These are phyloP conservation scores for Lasiodiplodia citricola DNA, from an alignment of 2,329 filamentous ascomycete species.

Conservation along the genomic window DNA sequence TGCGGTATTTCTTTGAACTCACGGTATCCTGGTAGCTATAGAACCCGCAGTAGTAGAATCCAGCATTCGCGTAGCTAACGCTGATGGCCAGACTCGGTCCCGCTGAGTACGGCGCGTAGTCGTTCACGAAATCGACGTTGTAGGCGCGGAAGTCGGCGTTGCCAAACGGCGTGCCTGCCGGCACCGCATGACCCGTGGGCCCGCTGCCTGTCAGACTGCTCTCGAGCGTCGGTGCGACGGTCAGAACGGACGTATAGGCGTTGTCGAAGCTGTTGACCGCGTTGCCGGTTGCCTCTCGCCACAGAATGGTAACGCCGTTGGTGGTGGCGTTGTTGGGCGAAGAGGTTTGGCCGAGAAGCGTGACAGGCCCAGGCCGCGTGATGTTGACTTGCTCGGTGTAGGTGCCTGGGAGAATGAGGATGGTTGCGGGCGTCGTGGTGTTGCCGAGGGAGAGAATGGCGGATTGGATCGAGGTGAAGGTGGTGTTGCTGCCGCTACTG, in stretches of 20 bases:
- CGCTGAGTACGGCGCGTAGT: slow-evolving; percentile 57
- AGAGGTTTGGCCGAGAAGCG: slow-evolving; percentile 63
- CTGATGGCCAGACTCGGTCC: slow-evolving; percentile 66
- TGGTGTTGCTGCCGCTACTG: slow-evolving; percentile 27
- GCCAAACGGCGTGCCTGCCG: slow-evolving; percentile 66
- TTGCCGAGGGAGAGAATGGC: slow-evolving; percentile 55
- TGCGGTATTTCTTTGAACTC: slow-evolving; percentile 25
- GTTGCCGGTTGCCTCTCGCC: slow-evolving; percentile 59
- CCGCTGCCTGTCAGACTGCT: slow-evolving; percentile 67
- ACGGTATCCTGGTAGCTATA: slow-evolving; percentile 73
- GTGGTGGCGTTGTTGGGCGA: slow-evolving; percentile 52
- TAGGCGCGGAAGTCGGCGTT: slow-evolving; percentile 68
- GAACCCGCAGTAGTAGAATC: slow-evolving; percentile 70
- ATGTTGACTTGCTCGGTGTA: slow-evolving; percentile 71
- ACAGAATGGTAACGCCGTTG: slow-evolving; percentile 63
- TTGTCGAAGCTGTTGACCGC: slow-evolving; percentile 59
- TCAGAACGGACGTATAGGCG: slow-evolving; percentile 65
- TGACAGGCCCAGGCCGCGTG: slow-evolving; percentile 65
- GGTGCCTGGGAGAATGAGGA: slow-evolving; percentile 64
- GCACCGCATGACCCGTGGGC: slow-evolving; percentile 66
- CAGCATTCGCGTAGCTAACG: slow-evolving; percentile 67
- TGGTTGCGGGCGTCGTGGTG: slow-evolving; percentile 55
- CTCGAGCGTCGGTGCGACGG: slow-evolving; percentile 68
- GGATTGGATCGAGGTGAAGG: slow-evolving; percentile 51
- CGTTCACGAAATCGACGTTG: slow-evolving; percentile 70